Conservation (phyloP, 768 basidiomycete genomes). For the Mrakia frigida region DNA sequence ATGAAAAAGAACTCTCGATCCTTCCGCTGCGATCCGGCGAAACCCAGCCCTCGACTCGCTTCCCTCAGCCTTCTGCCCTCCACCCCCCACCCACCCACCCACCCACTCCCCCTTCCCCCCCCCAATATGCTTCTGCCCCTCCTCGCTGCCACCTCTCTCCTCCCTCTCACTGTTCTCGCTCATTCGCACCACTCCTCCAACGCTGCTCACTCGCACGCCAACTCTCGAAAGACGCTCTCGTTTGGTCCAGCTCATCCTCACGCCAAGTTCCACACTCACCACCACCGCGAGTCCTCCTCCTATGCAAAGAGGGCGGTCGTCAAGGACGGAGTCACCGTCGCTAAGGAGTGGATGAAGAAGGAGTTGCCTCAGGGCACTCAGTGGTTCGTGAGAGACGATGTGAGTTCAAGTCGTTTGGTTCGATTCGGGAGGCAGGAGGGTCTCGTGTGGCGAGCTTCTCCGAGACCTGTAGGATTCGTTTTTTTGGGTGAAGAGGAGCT, state of each 20-base stretch:
- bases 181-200: conserved; percentile 2
- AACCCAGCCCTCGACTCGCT: neutral
- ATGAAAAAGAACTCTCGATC: too few relatives aligned
- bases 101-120: neutral
- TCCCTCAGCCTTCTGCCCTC: neutral
- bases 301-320: conserved; percentile 55
- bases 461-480: neutral
- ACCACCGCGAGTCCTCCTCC: conserved; percentile 42
- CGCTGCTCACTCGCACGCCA: conserved; percentile 29
- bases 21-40: neutral
- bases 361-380: conserved; percentile 36
- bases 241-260: conserved; percentile 79
- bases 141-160: conserved; percentile 18
- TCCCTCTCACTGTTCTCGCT: conserved; percentile 31
- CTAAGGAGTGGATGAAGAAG: conserved; percentile 18
- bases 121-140: conserved; percentile 24
- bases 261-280: conserved; percentile 48
- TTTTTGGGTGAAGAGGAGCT: neutral
- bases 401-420: conserved; percentile 35
- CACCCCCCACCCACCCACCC: neutral
- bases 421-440: neutral
- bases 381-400: conserved; percentile 44
- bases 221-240: conserved; percentile 72
- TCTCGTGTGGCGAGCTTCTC: too few relatives aligned
- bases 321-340: conserved; percentile 53